These are phyloP conservation scores for Stereum hirsutum DNA, from an alignment of 1,284 basidiomycete genomes.

Conservation along the genomic window DNA sequence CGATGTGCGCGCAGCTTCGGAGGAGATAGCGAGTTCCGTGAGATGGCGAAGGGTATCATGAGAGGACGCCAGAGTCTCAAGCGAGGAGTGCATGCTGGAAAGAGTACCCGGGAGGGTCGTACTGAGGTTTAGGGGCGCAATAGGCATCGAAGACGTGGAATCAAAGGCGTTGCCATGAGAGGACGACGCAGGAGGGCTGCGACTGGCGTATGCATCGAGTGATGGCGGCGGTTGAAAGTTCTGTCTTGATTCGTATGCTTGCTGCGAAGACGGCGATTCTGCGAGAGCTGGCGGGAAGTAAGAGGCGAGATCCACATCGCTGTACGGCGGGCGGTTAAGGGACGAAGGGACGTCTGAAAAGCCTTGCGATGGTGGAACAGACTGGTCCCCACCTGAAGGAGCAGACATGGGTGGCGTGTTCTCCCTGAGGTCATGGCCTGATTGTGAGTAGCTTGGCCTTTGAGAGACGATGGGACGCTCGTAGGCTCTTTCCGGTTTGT, in stretches of 20 bases:
- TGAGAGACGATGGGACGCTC: constrained; percentile 10
- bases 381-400: background rate
- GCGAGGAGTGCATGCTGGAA: constrained; percentile 45
- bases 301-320: constrained; percentile 26
- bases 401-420: constrained; percentile 2
- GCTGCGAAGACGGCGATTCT: constrained; percentile 7
- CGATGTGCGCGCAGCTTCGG: constrained; percentile 49
- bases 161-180: background rate
- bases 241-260: background rate
- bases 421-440: background rate
- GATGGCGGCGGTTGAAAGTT: constrained; percentile 2
- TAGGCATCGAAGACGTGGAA: constrained; percentile 10
- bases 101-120: constrained; percentile 51
- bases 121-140: constrained; percentile 3
- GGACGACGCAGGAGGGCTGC: no score
- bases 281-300: constrained; percentile 35
- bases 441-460: constrained; percentile 1
- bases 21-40: constrained; percentile 56
- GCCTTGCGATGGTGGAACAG: constrained; percentile 4
- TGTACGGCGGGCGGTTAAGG: constrained; percentile 1
- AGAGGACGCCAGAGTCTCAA: constrained; percentile 47
- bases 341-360: no score
- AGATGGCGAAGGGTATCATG: constrained; percentile 57
- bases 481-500: constrained; percentile 20
- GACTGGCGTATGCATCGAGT: constrained; percentile 5